Conservation (phyloP, 768 basidiomycete species). For the Boletellus ananas region DNA sequence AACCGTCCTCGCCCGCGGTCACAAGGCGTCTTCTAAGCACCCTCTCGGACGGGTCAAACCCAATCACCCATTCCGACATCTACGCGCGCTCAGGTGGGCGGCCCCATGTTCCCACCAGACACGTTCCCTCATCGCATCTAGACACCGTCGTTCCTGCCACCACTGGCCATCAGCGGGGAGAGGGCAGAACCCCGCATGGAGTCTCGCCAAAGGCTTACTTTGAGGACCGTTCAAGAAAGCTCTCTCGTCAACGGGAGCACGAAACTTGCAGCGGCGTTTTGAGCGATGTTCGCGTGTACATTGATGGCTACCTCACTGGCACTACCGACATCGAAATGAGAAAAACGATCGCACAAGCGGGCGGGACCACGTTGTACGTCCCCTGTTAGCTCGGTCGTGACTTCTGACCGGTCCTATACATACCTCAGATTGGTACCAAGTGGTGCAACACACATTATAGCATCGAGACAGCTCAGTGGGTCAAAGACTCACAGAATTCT, state of each 20-base stretch:
- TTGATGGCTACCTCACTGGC: slow-evolving; percentile 63
- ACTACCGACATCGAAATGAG: slow-evolving; percentile 84
- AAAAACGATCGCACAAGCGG: slow-evolving; percentile 58
- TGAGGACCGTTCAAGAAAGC: slow-evolving; percentile 44
- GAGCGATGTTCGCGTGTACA: slow-evolving; percentile 55
- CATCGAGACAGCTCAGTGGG: slow-evolving; percentile 66
- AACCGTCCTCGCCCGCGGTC: slow-evolving; percentile 41
- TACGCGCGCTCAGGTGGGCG: slow-evolving; percentile 54
- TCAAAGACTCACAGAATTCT: slow-evolving; percentile 68
- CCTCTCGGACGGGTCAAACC: slow-evolving; percentile 62
- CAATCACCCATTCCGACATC: slow-evolving; percentile 73
- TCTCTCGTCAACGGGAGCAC: slow-evolving; percentile 31
- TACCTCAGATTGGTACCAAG: slow-evolving; percentile 48
- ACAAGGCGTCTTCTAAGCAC: slow-evolving; percentile 61
- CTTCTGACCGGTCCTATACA: background rate
- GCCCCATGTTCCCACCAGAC: background rate
- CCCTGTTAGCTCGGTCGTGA: background rate
- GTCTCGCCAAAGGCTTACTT: slow-evolving; percentile 36
- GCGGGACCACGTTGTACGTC: slow-evolving; percentile 64
- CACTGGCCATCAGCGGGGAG: slow-evolving; percentile 66
- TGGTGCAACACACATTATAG: slow-evolving; percentile 74
- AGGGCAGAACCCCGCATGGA: slow-evolving; percentile 33
- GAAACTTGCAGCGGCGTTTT: slow-evolving; percentile 24
- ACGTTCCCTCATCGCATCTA: slow-evolving; percentile 22
- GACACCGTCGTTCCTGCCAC: slow-evolving; percentile 59